Evolutionary conservation across 2,329 filamentous ascomycete species (phyloP), one percentile per base, ranked within the genome.

Genomic region (Paracorniculantispora psalliotae): DNA sequence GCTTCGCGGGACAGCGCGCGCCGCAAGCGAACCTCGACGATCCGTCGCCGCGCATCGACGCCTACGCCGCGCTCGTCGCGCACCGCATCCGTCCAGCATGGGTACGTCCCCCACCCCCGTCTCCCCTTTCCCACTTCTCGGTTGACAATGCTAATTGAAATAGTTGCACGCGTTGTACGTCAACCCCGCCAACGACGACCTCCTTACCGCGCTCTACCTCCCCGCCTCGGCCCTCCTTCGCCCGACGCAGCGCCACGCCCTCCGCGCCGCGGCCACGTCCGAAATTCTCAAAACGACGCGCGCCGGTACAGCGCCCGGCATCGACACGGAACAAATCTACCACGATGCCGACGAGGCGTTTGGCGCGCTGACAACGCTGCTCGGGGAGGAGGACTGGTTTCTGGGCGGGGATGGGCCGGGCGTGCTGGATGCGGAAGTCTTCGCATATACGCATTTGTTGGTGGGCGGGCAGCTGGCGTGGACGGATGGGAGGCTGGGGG

Each of bases 351-450:
- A 67, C 15, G 70, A 72, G 12, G 82, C 81, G 3, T 71, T 84
- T 21, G 69, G 63, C 9, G 77, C 81, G 9, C 72, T 85, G 5
- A 75, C 75, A 2, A 65, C 71, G 2, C 59, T 81, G 7, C 68
- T 84, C 4, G 43, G 67, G 6, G 65, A 71, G 12, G 66, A 69
- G 1, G 65, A 66, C 2, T 84, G 79, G 79, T 84, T 84, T 69
- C 82, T 82, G 59, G 76, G 69, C 25, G 67, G 61, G 69, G 71
- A 59, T 53, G 72, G 30, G 69, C 91, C 93, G 0, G 85, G 86
- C 0, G 69, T 93, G 25, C 93, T 97, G 66, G 94, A 99, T 73
- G 92, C 93, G 7, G 86, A 85, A 57, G 84, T 97, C 2, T 97
- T 97, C 74, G 87, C 91, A 3, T 99, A 97, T 72, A 92, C 90